phyloP scores from a whole-genome alignment of 768 basidiomycete species.

The Russula sp. region DNA sequence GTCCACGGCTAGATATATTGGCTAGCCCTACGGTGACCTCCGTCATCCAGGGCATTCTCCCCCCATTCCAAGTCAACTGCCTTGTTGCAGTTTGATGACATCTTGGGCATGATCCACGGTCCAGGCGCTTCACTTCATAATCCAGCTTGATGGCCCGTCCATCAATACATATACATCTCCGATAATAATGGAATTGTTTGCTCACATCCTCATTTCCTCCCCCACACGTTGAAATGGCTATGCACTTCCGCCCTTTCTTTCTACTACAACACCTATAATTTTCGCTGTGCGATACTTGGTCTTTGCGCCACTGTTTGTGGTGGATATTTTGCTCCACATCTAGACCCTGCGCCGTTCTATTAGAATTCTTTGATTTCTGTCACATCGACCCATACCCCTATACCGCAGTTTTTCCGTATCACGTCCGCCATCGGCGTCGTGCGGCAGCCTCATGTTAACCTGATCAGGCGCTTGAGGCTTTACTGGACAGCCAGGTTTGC shows the following conservation, averaged over 20 bases:
- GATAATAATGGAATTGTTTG: conserved; percentile 18
- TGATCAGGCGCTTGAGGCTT: conserved; percentile 19
- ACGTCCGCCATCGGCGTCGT: conserved; percentile 26
- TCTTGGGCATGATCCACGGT: conserved; percentile 2
- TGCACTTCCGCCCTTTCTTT: not conserved
- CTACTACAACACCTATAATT: not conserved
- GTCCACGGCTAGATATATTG: not conserved
- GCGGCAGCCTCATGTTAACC: conserved; percentile 27
- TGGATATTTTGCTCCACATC: conserved; percentile 1
- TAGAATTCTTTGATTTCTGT: conserved; percentile 19
- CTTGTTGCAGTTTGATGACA: conserved; percentile 18
- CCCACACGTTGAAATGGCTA: conserved; percentile 1
- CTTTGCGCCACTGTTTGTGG: conserved; percentile 10
- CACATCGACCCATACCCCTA: conserved; percentile 26
- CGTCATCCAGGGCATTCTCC: conserved; percentile 10
- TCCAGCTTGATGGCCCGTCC: conserved; percentile 18
- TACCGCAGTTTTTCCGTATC: conserved; percentile 25
- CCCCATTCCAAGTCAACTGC: conserved; percentile 10
- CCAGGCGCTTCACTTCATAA: conserved; percentile 16
- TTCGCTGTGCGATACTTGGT: not conserved
- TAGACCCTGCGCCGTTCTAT: conserved; percentile 14
- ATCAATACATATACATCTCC: conserved; percentile 9
- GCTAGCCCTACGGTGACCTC: not conserved
- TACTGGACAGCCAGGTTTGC: conserved; percentile 10
- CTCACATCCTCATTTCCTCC: not conserved